These are phyloP conservation scores for Nitzschia sp. DNA, from an alignment of 108 stramenopile genomes.

Conservation along the genomic window DNA sequence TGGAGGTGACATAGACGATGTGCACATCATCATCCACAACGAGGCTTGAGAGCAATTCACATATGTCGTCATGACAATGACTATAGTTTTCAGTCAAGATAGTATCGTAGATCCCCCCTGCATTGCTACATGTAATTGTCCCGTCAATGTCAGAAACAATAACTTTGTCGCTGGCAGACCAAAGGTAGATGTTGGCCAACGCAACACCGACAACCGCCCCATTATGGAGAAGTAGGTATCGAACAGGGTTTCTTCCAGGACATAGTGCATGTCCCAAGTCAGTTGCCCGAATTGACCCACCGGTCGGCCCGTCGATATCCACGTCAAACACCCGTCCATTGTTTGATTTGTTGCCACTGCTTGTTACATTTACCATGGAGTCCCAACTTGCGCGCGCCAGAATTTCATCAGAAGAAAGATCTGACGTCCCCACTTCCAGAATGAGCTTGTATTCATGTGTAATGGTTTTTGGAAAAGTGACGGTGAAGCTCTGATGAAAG, in stretches of 20 bases:
- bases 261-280: background rate
- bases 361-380: background rate
- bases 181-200: conserved; percentile 60
- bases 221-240: conserved; percentile 29
- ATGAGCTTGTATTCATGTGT: background rate
- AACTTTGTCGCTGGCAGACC: conserved; percentile 54
- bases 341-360: background rate
- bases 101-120: conserved; percentile 70
- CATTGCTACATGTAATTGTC: conserved; percentile 76
- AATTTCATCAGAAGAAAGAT: background rate
- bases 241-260: conserved; percentile 23
- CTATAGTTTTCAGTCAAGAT: conserved; percentile 57
- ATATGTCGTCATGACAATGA: conserved; percentile 66
- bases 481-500: conserved; percentile 6
- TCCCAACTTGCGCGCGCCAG: background rate
- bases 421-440: conserved; percentile 2
- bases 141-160: conserved; percentile 82
- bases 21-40: conserved; percentile 18
- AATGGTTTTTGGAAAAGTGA: conserved; percentile 1
- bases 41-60: conserved; percentile 55
- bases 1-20: conserved; percentile 70
- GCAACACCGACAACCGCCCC: conserved; percentile 43
- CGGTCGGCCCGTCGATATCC: background rate
- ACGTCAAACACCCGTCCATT: conserved; percentile 3
- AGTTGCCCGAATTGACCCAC: background rate